Percentiles rank a stretch among this genome's conserved stretches.
Evolutionary conservation across 2,329 filamentous ascomycete species (phyloP).

Genomic region (Monilinia vaccinii-corymbosi): DNA sequence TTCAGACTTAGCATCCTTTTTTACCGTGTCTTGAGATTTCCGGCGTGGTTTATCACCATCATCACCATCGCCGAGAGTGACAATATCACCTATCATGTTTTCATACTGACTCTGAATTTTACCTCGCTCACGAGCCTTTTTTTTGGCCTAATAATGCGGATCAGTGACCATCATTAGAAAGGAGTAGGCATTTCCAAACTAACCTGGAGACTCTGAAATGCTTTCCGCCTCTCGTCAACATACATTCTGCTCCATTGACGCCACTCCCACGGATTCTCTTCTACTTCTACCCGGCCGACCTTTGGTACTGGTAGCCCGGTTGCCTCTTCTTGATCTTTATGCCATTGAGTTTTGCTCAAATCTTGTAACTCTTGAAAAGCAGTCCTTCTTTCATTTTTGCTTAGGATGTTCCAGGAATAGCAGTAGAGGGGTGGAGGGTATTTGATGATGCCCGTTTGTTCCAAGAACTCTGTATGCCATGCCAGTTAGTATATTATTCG

Average conservation of each 20-base stretch:
- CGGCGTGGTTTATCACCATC: not conserved
- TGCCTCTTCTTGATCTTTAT: not conserved
- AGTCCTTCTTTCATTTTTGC: not conserved
- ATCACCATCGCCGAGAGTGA: not conserved
- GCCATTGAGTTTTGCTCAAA: not conserved
- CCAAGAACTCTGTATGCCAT: conserved; percentile 1
- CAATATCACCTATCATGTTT: not conserved
- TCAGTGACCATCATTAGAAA: not conserved
- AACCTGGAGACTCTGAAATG: conserved; percentile 7
- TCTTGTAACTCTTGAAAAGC: conserved; percentile 2
- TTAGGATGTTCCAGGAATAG: not conserved
- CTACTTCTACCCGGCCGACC: not conserved
- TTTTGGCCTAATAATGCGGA: not conserved
- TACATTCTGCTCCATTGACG: conserved; percentile 3
- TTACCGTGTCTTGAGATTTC: not conserved
- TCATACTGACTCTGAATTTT: not conserved
- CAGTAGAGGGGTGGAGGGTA: not conserved
- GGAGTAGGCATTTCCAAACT: not conserved
- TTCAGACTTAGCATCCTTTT: not conserved
- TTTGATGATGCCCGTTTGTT: not conserved
- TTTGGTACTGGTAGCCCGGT: accelerated
- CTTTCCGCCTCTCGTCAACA: not conserved
- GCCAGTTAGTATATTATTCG: not conserved
- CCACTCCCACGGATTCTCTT: conserved; percentile 4
- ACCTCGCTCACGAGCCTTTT: not conserved